phyloP scores from a whole-genome alignment of 768 basidiomycete genomes.

The Suillus discolor region DNA sequence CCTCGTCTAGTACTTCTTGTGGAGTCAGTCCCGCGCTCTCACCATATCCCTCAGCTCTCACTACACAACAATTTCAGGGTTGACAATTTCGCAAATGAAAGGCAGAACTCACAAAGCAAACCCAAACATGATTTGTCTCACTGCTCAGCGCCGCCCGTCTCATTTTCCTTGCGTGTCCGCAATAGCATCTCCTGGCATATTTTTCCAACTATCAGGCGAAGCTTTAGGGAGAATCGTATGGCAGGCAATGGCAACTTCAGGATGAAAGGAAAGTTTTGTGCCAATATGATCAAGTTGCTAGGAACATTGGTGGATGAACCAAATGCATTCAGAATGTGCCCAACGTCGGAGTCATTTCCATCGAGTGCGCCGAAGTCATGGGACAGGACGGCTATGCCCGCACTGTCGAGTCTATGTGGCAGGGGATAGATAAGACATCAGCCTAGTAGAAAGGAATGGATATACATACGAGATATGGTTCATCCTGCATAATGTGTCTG shows the following conservation, averaged over 20 bases:
- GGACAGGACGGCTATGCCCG: constrained; percentile 48
- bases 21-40: not conserved
- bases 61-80: not conserved
- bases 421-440: not conserved
- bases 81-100: not conserved
- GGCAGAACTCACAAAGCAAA: not conserved
- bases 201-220: constrained; percentile 34
- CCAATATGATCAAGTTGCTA: constrained; percentile 19
- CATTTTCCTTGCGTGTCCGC: constrained; percentile 36
- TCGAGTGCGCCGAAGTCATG: constrained; percentile 46
- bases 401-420: constrained; percentile 40
- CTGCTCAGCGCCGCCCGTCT: constrained; percentile 25
- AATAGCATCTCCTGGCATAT: constrained; percentile 37
- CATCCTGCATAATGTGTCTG: not conserved
- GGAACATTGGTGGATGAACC: constrained; percentile 17
- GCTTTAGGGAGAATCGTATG: constrained; percentile 22
- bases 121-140: constrained; percentile 3
- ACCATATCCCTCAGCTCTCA: constrained; percentile 1
- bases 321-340: constrained; percentile 29
- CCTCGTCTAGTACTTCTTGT: not conserved
- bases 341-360: constrained; percentile 33
- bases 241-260: constrained; percentile 34
- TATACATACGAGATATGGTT: not conserved
- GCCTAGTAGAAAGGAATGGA: not conserved
- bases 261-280: constrained; percentile 32